A percentile compares a stretch with the other conserved stretches of the same genome.
These are phyloP conservation scores for Polytrichum commune DNA, from an alignment of 225 moss, liverwort and hornwort genomes.

Conservation along the genomic window DNA sequence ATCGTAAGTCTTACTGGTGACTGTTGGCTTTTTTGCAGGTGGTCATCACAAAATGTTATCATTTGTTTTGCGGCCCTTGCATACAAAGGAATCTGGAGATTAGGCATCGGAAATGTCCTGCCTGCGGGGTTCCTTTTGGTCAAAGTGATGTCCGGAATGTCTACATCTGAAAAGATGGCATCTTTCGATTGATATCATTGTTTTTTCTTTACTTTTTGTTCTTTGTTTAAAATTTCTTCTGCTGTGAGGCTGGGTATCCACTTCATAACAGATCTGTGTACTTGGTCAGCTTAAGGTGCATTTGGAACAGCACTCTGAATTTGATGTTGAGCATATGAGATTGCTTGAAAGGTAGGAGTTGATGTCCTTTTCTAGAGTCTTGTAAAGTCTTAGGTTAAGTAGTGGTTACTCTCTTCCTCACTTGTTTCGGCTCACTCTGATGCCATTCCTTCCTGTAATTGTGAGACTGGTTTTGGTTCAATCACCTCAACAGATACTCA, in stretches of 20 bases:
- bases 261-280: constrained; percentile 36
- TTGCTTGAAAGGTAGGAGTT: constrained; percentile 21
- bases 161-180: constrained; percentile 59
- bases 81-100: constrained; percentile 96
- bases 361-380: constrained; percentile 24
- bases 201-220: not conserved
- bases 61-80: constrained; percentile 96
- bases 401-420: not conserved
- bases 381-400: constrained; percentile 27
- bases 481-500: not conserved
- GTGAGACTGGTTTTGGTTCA: not conserved
- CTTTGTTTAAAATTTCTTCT: constrained; percentile 24
- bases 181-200: constrained; percentile 11
- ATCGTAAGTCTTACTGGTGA: not conserved
- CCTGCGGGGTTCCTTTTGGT: constrained; percentile 97
- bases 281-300: constrained; percentile 32
- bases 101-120: constrained; percentile 97
- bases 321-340: constrained; percentile 19
- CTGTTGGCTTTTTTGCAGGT: constrained; percentile 52
- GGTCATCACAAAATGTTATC: constrained; percentile 96
- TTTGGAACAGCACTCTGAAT: constrained; percentile 34
- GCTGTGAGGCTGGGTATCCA: constrained; percentile 27
- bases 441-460: not conserved
- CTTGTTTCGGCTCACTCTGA: not conserved
- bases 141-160: constrained; percentile 96